Evolutionary conservation across 495 filamentous ascomycete genomes (phyloP), one percentile per base, ranked within the genome.

Genomic region (Cudoniella acicularis): DNA sequence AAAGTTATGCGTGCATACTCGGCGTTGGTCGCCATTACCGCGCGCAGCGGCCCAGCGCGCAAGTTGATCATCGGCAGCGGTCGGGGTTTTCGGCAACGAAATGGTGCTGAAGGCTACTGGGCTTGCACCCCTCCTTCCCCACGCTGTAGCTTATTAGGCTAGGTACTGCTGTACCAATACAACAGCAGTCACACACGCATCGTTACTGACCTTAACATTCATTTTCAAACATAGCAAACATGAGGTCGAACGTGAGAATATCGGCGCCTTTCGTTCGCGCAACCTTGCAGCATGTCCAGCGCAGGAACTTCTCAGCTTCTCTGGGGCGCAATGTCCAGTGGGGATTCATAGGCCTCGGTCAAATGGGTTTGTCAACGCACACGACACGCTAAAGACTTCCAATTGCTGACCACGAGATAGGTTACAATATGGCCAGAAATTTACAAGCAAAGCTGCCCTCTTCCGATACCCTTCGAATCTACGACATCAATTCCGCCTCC

Each of bases 351-450:
- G 91, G 91, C 2, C 73, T 96, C 24, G 91, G 91, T 8, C 87
- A 89, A 66, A 96, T 96, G 91, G 91, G 86, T 91, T 79, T 49
- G 84, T 70, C 45, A 17, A 24, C 13, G 41, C 58, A 64, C 49
- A n/a, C 45, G 23, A 56, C 42, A 56, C 2, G 48, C 41, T 13
- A 54, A 22, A 24, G 41, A 61, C 25, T 13, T 60, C 55, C 54
- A 62, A 26, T 54, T 61, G 57, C 56, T 65, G 47, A 49, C 22
- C 25, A 25, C 36, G 3, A n/a, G 17, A 60, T 17, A 60, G 89
- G 89, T 1, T 93, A 88, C 57, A 85, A 88, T 63, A 95, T 96
- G 91, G 91, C 91, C n/a, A 83, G 82, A 69, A 96, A 94, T 65
- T 75, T 96, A 1, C 87, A 89, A 60, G 76, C 84, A 23, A 93